Evolutionary conservation across 2,329 filamentous ascomycete species (phyloP).

Genomic region (Neospermospora avenae): DNA sequence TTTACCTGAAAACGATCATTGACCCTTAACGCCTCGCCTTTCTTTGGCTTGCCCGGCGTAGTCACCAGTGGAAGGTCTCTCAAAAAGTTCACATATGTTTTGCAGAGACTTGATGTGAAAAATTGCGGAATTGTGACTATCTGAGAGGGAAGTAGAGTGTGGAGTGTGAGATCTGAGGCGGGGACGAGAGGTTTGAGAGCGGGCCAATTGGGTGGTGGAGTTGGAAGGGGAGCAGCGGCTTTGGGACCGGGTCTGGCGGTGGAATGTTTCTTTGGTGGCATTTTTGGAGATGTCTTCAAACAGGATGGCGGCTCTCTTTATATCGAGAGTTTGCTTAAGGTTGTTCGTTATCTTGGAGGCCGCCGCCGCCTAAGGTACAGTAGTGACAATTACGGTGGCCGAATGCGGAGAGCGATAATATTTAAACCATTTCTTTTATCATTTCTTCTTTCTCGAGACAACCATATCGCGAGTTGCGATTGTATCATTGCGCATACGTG

Average conservation of each 20-base stretch:
- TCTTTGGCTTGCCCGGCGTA: slow-evolving; percentile 63
- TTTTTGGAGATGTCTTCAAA: not conserved
- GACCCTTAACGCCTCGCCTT: slow-evolving; percentile 68
- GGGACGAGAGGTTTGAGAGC: slow-evolving; percentile 54
- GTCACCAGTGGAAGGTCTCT: slow-evolving; percentile 56
- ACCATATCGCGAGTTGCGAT: not conserved
- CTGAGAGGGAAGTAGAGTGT: slow-evolving; percentile 52
- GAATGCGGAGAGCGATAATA: not conserved
- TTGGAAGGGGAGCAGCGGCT: slow-evolving; percentile 7
- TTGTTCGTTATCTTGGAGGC: not conserved
- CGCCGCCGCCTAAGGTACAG: too few relatives aligned
- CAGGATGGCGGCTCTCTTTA: not conserved
- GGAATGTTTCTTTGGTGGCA: slow-evolving; percentile 26
- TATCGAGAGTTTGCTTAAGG: not conserved
- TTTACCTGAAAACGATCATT: slow-evolving; percentile 87
- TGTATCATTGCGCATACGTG: too few relatives aligned
- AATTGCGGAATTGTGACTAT: slow-evolving; percentile 62
- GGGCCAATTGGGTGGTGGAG: slow-evolving; percentile 55
- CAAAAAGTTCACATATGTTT: slow-evolving; percentile 61
- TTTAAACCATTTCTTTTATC: not conserved
- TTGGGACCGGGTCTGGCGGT: slow-evolving; percentile 14
- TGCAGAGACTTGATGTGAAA: slow-evolving; percentile 60
- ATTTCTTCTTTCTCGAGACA: not conserved
- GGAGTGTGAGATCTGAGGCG: slow-evolving; percentile 50
- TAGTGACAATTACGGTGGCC: slow-evolving; percentile 1